Base-by-base conservation (phyloP, 1,284 basidiomycete genomes). In the Cryptococcus neoformans region DNA sequence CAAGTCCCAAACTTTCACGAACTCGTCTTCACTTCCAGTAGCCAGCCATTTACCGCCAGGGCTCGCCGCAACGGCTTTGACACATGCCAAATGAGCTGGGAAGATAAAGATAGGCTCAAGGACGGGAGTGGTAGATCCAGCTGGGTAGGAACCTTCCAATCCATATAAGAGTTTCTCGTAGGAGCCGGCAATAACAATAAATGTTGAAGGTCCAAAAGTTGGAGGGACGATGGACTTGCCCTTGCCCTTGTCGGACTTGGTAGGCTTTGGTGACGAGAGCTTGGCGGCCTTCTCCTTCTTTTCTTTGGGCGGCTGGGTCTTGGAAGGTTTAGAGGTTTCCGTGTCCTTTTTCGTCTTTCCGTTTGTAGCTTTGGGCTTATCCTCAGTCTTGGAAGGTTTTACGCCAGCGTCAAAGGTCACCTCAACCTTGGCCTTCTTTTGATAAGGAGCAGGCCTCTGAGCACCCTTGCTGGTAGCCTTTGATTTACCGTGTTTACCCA, bases 111-210 rank as follows among this genome's bases (percentile, higher is more conserved):
- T 83, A 0, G 95, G 92, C 62, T 87, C 86, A 16, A 96, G 74
- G 55, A 65, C 54, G 9, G 62, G 57, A 14, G 42, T 10, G 61
- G 51, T 16, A 50, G 38, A 16, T 7, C 21, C n/a, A 14, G 28
- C 39, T 11, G 69, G 70, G 50, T 70, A 69, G 0, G 82, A 80
- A 21, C 87, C 91, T 62, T 92, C 84, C 21, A 97, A 80, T 36
- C 95, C 95, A 70, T 98, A 98, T 12, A 98, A 82, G 9, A 97
- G 81, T 68, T 95, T 94, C 81, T 99, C 95, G 76, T 98, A 98
- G 9, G 92, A 90, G 0, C 95, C 95, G 0, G 87, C 89, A 37
- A 97, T 81, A 62, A 97, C 80, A 76, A 91, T 87, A 81, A 96
- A 96, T 2, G 84, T 84, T n/a, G 66, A 44, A 44, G 58, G 28